Base-by-base conservation (phyloP, 371 early-diverging fungal genomes). In the Dentiscutata heterogama region DNA sequence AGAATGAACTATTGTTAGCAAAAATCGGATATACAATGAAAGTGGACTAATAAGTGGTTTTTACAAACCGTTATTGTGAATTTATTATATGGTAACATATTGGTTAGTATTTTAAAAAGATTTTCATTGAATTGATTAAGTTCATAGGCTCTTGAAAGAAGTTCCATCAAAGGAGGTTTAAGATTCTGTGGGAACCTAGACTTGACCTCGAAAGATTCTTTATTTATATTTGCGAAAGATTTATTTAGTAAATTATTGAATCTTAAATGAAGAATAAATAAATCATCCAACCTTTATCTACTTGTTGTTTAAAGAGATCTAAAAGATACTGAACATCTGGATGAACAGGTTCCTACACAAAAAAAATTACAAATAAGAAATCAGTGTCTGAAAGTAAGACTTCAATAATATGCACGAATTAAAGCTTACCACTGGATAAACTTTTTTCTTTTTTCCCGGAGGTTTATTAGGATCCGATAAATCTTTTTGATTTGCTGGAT, bases 11-110 rank as follows among this genome's bases (percentile, higher is more conserved):
- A 46, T 46, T 46, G 11, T 46, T 46, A 46, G 11, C 7, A 10
- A 46, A 46, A 46, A 46, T 46, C 0, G 7, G 2, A 46, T 46
- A 46, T 46, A 46, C 6, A 46, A 10, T 46, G 46, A 46, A 46
- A 11, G 7, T 46, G 10, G 46, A 46, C 7, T 10, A 46, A 46
- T 46, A 11, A 46, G 10, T 46, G 46, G 7, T 0, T 46, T n/a
- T 46, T n/a, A 29, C 46, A 39, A 27, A 67, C 79, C 29, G 80
- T 80, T 27, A 80, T 53, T 14, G 80, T 80, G 53, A 70, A 80
- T 71, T 80, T 80, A 42, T 80, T 80, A 58, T 80, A 80, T 11
- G 80, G 80, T 50, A 80, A 60, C 22, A 58, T 58, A 25, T 80
- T 80, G 18, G 80, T 80, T 22, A 80, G 29, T 6, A 58, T 71